Conservation (phyloP, 2,329 filamentous ascomycete genomes). For the Colletotrichum viniferum region DNA sequence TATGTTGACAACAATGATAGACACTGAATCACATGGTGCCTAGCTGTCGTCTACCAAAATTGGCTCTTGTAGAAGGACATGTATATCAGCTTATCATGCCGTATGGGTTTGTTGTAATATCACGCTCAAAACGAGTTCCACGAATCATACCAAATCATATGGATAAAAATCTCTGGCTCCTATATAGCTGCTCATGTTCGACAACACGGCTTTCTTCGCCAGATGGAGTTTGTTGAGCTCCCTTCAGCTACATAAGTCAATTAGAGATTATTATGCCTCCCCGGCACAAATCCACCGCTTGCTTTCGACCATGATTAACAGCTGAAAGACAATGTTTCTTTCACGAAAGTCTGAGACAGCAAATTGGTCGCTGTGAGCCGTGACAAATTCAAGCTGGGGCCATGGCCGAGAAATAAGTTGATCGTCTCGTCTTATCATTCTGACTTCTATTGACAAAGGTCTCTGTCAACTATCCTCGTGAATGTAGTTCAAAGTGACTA, state of each 20-base stretch:
- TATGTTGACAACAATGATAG: background rate
- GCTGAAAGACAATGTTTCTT: background rate
- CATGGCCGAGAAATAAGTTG: no score
- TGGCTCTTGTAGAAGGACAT: background rate
- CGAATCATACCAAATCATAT: background rate
- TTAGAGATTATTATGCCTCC: background rate
- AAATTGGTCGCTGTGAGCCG: no score
- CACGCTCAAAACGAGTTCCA: fast-evolving
- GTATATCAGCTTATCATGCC: background rate
- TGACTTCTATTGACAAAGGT: no score
- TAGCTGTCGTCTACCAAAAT: background rate
- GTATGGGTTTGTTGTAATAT: background rate
- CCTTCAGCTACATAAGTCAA: background rate
- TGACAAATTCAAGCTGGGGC: no score
- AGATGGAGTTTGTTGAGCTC: background rate
- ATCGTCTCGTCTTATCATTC: no score
- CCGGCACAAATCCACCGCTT: no score
- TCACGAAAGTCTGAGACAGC: no score
- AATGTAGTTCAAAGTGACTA: no score
- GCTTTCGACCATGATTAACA: no score
- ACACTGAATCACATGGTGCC: background rate
- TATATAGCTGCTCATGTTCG: background rate
- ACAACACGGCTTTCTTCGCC: background rate
- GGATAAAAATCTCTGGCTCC: background rate
- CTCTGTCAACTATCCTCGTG: no score